Evolutionary conservation across 352 stramenopile species (phyloP), one percentile per base, ranked within the genome.

Genomic region (Phytophthora kernoviae): DNA sequence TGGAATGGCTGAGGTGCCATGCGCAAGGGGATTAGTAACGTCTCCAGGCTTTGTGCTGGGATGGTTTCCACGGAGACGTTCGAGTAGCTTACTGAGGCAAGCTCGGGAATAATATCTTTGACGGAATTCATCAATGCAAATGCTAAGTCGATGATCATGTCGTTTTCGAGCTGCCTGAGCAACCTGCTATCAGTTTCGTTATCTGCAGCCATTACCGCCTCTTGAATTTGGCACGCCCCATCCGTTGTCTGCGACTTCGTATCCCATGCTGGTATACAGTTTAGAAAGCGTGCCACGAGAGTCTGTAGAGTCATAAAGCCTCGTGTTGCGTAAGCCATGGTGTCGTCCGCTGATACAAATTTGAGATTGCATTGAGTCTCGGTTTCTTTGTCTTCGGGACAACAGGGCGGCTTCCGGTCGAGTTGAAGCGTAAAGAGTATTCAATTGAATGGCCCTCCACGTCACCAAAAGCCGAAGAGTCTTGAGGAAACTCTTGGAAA

Each of bases 281-380:
- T 89, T 21, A 92, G 54, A 26, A 93, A 83, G 4, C 81, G 69
- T 24, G 75, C 75, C 22, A 94, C 74, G 0, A 72, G 47, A 0
- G 85, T 94, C 50, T 94, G 85, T 2, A 94, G 70, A 18, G 80
- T 90, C 58, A 91, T 75, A 47, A 93, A 93, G 5, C 84, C 84
- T 8, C 62, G 63, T 9, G 70, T 87, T 17, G 78, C 40, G 48
- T 93, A 91, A n/a, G 56, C 59, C 51, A 83, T 62, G 4, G 57
- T 73, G 48, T 67, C 50, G 4, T 55, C 47, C 0, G 55, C 43
- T 42, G 44, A 33, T 11, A 44, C 48, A 43, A 70, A 70, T 8
- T 62, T 43, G 42, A 46, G 12, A 65, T 32, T 9, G n/a, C 24
- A 21, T 49, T 62, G 15, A 49, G 62, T 41, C 50, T 53, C 3